Evolutionary conservation across 768 basidiomycete genomes (phyloP).

Genomic region (Vararia minispora): DNA sequence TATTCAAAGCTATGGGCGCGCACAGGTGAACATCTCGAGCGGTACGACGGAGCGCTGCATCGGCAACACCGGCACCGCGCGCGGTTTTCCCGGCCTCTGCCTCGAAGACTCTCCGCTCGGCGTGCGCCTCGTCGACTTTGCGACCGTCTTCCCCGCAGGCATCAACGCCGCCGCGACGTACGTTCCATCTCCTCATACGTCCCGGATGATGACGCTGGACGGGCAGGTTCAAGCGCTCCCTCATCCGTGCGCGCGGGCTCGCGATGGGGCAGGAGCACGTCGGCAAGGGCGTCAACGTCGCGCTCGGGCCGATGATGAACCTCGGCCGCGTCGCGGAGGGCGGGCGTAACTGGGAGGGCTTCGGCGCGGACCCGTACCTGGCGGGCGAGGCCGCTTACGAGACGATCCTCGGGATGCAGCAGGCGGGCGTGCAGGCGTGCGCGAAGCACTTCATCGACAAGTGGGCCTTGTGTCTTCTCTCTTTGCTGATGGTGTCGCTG

Average conservation of each 20-base stretch:
- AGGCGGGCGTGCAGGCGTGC: conserved; percentile 71
- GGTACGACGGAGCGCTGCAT: conserved; percentile 59
- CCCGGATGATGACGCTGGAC: neutral
- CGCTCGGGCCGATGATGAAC: conserved; percentile 79
- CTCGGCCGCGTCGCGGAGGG: conserved; percentile 69
- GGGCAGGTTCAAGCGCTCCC: conserved; percentile 57
- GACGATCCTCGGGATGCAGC: conserved; percentile 79
- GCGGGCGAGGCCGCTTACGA: conserved; percentile 67
- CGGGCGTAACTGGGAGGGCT: conserved; percentile 94
- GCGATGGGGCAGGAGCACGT: conserved; percentile 81
- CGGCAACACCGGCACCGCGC: conserved; percentile 47
- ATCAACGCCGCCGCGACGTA: conserved; percentile 77
- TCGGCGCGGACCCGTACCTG: conserved; percentile 83
- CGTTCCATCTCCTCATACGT: conserved; percentile 14
- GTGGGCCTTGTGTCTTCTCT: conserved; percentile 29
- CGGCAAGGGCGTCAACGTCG: conserved; percentile 77
- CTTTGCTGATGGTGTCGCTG: neutral
- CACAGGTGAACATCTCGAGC: conserved; percentile 24
- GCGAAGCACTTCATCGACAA: conserved; percentile 79
- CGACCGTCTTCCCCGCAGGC: conserved; percentile 72
- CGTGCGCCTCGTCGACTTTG: conserved; percentile 62
- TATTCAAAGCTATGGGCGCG: too few species aligned
- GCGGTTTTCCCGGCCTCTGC: conserved; percentile 58
- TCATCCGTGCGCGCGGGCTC: conserved; percentile 66
- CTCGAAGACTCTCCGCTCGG: conserved; percentile 74